phyloP scores from a whole-genome alignment of 2,329 filamentous ascomycete genomes.

The Clarireedia sp. region DNA sequence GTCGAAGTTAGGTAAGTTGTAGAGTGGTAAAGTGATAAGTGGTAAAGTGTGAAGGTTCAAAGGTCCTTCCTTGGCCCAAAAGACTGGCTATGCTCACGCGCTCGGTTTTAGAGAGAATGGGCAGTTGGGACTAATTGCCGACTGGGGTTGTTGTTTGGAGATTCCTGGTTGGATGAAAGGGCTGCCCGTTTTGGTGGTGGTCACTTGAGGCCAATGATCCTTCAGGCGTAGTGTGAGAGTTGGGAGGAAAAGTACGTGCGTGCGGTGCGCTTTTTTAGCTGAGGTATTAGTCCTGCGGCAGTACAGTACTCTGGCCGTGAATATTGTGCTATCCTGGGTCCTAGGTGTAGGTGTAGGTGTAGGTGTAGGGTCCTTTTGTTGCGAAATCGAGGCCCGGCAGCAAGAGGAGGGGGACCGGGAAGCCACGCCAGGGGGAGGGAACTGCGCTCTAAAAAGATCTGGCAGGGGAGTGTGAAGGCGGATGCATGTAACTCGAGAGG shows the following conservation, averaged over 20 bases:
- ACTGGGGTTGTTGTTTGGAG: background rate
- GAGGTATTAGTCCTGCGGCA: background rate
- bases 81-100: conserved; percentile 30
- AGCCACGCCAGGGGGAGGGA: too few species aligned
- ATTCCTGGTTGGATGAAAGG: background rate
- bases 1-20: background rate
- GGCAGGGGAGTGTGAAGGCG: too few species aligned
- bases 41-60: background rate
- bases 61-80: conserved; percentile 24
- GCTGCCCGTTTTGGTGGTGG: background rate
- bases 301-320: too few species aligned
- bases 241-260: background rate
- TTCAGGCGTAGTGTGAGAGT: background rate
- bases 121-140: background rate
- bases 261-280: background rate
- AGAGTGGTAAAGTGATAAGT: background rate
- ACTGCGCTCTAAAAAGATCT: too few species aligned
- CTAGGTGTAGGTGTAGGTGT: too few species aligned
- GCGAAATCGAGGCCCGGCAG: too few species aligned
- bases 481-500: too few species aligned
- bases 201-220: background rate
- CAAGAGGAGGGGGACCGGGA: too few species aligned
- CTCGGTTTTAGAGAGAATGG: conserved; percentile 4
- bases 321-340: too few species aligned
- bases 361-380: too few species aligned